Conservation (phyloP, 345 rosid genomes). For the Eucalyptus brandiana region DNA sequence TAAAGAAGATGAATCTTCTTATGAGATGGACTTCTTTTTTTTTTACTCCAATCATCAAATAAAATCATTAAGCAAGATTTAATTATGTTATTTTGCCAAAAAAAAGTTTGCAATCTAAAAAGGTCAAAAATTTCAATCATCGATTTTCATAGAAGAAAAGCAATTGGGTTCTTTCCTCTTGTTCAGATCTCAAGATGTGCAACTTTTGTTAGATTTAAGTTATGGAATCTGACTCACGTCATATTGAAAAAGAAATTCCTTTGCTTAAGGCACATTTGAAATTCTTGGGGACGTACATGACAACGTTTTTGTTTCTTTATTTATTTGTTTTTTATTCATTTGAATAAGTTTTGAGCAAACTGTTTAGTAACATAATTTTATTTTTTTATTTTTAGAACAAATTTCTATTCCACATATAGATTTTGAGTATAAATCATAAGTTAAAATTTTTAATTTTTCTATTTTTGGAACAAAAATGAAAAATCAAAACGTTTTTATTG, state of each 20-base stretch:
- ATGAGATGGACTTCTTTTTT: neutral
- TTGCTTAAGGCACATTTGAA: neutral
- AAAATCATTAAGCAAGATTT: neutral
- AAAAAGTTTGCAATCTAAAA: neutral
- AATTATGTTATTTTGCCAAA: neutral
- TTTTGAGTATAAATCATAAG: no score
- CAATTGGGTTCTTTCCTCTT: neutral
- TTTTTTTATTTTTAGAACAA: no score
- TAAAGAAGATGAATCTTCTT: neutral
- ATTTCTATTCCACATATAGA: no score
- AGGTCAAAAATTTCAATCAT: neutral
- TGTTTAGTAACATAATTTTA: rapidly evolving
- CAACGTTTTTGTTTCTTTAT: rapidly evolving
- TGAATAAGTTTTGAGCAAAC: rapidly evolving
- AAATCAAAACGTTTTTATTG: no score
- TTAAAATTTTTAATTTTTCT: no score
- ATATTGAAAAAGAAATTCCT: no score
- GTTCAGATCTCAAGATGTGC: rapidly evolving
- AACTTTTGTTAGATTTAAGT: no score
- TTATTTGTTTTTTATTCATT: no score
- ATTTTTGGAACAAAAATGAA: no score
- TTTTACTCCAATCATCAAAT: neutral
- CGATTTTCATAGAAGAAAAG: neutral
- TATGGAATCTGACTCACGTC: no score
- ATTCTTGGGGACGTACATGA: no score